Evolutionary conservation across 768 basidiomycete genomes (phyloP).

Genomic region (Trichaptum fuscoviolaceum): DNA sequence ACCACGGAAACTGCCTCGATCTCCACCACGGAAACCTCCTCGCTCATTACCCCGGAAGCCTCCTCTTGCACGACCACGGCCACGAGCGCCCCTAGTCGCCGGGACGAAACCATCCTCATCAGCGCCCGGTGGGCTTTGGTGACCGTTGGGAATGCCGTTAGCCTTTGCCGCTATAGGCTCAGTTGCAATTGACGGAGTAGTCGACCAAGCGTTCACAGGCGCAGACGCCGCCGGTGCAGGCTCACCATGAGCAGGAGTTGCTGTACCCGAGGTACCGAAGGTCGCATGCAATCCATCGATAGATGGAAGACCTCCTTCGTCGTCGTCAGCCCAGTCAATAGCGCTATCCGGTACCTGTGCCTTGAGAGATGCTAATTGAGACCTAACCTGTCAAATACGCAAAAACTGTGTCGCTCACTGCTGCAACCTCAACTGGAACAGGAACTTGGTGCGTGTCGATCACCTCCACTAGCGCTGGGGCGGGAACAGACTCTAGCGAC

Average conservation of each 20-base stretch:
- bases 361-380: background rate
- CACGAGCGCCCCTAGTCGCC: slow-evolving; percentile 17
- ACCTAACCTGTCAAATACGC: background rate
- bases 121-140: slow-evolving; percentile 16
- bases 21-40: slow-evolving; percentile 31
- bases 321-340: slow-evolving; percentile 81
- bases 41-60: slow-evolving; percentile 34
- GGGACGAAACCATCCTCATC: slow-evolving; percentile 53
- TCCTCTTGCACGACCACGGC: slow-evolving; percentile 31
- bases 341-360: slow-evolving; percentile 21
- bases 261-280: slow-evolving; percentile 69
- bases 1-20: slow-evolving; percentile 26
- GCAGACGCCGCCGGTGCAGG: slow-evolving; percentile 30
- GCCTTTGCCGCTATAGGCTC: slow-evolving; percentile 2
- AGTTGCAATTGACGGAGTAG: slow-evolving; percentile 10
- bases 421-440: background rate
- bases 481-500: background rate
- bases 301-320: slow-evolving; percentile 73
- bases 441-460: background rate
- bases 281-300: slow-evolving; percentile 71
- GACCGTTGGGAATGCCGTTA: slow-evolving; percentile 5
- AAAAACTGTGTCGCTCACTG: background rate
- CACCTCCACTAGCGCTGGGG: background rate
- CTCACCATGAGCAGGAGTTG: slow-evolving; percentile 43
- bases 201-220: slow-evolving; percentile 20